phyloP scores from a whole-genome alignment of 148 eudicot genomes.

The Rhododendron ferrugineum region DNA sequence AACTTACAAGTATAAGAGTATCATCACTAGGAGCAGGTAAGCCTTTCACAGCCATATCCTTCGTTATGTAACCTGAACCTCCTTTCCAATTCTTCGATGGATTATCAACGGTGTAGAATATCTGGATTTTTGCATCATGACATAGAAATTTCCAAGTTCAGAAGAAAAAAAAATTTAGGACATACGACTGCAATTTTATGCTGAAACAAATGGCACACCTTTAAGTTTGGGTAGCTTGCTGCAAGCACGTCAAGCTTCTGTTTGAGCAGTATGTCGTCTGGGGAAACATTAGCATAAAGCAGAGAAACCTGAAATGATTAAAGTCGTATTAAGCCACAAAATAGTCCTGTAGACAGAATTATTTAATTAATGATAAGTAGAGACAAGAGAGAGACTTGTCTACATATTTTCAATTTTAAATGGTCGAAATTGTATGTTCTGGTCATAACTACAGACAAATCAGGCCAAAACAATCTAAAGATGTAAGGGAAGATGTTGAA shows the following conservation, averaged over 20 bases:
- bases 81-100: constrained; percentile 86
- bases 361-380: neutral
- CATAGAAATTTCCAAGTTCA: neutral
- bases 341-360: neutral
- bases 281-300: constrained; percentile 87
- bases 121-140: constrained; percentile 29
- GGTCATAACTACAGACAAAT: neutral
- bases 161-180: neutral
- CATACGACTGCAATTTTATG: neutral
- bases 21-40: constrained; percentile 84
- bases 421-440: neutral
- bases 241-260: constrained; percentile 88
- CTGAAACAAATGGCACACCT: constrained; percentile 48
- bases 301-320: constrained; percentile 59
- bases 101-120: constrained; percentile 88
- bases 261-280: constrained; percentile 89
- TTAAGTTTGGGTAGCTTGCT: constrained; percentile 80
- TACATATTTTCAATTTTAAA: neutral
- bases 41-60: constrained; percentile 87
- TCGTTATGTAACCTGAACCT: constrained; percentile 78
- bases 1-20: constrained; percentile 74
- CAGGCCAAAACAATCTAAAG: neutral
- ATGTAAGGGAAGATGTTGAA: neutral
- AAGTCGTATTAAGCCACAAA: neutral
- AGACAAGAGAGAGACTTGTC: neutral